Percentiles rank a stretch among this genome's conserved stretches.
These are phyloP conservation scores for Pichia terricola DNA, from an alignment of 1,139 yeast genomes.

Conservation along the genomic window DNA sequence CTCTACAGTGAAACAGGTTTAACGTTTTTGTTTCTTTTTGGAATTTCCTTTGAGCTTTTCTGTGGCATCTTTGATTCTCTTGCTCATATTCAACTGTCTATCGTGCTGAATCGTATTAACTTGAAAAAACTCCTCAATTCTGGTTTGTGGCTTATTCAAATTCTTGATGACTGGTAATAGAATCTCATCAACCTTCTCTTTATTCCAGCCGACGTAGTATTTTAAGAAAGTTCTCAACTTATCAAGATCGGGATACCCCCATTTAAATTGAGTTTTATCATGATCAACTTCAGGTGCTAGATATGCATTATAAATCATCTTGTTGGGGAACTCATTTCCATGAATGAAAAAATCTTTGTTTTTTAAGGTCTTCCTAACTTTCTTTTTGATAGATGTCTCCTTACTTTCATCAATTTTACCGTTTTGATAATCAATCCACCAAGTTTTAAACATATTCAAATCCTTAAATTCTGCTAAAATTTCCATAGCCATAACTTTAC, in stretches of 20 bases:
- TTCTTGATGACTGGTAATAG: conserved; percentile 82
- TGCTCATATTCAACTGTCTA: conserved; percentile 43
- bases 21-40: background rate
- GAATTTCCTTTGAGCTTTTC: conserved; percentile 29
- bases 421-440: conserved; percentile 45
- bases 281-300: conserved; percentile 71
- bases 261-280: conserved; percentile 65
- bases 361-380: conserved; percentile 47
- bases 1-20: background rate
- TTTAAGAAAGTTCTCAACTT: conserved; percentile 61
- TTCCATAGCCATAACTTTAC: conserved; percentile 90
- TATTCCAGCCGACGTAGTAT: conserved; percentile 75
- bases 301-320: conserved; percentile 64
- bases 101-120: conserved; percentile 36
- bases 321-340: conserved; percentile 52
- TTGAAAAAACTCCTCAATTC: conserved; percentile 49
- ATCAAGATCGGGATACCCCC: conserved; percentile 90
- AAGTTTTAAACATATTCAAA: conserved; percentile 36
- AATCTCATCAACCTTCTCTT: conserved; percentile 68
- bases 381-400: conserved; percentile 32
- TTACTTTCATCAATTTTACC: conserved; percentile 28
- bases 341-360: conserved; percentile 56
- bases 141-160: conserved; percentile 53
- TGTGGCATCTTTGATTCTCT: conserved; percentile 52
- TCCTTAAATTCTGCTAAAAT: conserved; percentile 74